Evolutionary conservation across 1,139 yeast species (phyloP).

Genomic region (Pichia sp.): DNA sequence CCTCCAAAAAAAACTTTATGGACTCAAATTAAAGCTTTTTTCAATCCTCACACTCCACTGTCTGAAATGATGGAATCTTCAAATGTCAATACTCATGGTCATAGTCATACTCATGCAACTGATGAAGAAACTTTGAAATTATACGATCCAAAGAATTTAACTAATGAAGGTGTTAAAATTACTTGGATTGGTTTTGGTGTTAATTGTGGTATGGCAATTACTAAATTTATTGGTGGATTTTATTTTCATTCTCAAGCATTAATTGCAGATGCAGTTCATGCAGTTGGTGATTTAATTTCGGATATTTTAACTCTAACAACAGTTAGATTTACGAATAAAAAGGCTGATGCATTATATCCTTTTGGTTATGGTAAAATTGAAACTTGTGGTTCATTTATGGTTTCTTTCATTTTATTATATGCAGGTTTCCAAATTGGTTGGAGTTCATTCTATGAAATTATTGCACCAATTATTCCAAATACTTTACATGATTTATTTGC

Average conservation of each 20-base stretch:
- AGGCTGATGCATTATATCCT: slow-evolving; percentile 66
- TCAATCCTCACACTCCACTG: slow-evolving; percentile 31
- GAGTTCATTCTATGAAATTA: slow-evolving; percentile 66
- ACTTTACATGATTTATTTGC: slow-evolving; percentile 41
- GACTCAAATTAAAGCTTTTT: slow-evolving; percentile 28
- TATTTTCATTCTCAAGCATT: slow-evolving; percentile 92
- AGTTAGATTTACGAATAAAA: slow-evolving; percentile 65
- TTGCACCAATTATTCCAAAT: slow-evolving; percentile 63
- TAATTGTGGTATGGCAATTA: slow-evolving; percentile 77
- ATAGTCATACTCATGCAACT: slow-evolving; percentile 32
- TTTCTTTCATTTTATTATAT: slow-evolving; percentile 69
- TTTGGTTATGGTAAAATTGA: slow-evolving; percentile 91
- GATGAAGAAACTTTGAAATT: slow-evolving; percentile 27
- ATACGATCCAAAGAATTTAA: slow-evolving; percentile 36
- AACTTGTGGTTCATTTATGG: slow-evolving; percentile 84
- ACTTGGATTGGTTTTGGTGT: slow-evolving; percentile 87
- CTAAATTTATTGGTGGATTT: slow-evolving; percentile 85
- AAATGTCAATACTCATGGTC: slow-evolving; percentile 33
- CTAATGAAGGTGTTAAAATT: slow-evolving; percentile 84
- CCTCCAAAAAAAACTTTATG: slow-evolving; percentile 20
- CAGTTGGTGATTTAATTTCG: slow-evolving; percentile 81
- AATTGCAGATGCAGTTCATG: slow-evolving; percentile 90
- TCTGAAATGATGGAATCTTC: slow-evolving; percentile 22
- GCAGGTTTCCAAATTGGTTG: slow-evolving; percentile 94
- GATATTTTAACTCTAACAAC: slow-evolving; percentile 87